Evolutionary conservation across 2,329 filamentous ascomycete species (phyloP), one percentile per base, ranked within the genome.

Genomic region (Thelonectria rubi): DNA sequence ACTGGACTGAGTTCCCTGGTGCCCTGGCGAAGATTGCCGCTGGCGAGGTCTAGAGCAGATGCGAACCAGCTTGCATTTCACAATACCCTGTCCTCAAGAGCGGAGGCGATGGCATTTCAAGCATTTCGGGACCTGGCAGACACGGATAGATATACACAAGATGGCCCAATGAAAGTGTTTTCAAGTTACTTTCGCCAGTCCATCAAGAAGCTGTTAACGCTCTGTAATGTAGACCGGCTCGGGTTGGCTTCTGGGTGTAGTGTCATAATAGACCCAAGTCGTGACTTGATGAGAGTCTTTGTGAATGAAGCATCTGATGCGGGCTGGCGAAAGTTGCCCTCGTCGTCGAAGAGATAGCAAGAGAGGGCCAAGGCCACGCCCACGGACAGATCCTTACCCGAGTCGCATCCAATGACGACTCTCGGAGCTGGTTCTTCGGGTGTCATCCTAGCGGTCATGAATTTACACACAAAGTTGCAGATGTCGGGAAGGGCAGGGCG

Each of bases 141-240:
- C 52, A 55, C 46, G 8, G 15, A 64, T 66, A 67, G 63, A 68
- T 53, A 68, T 58, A 66, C 45, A 56, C 24, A 40, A 56, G 47
- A 60, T 15, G 51, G 53, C 17, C 47, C 49, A 62, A 70, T 58
- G 58, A 63, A 34, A 21, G 18, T 9, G 26, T 30, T 39, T 40
- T 37, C n/a, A 21, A 61, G 17, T 30, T 60, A 76, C 58, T 68
- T 77, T 47, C 73, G 72, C 76, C 78, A 81, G 58, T 84, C 84
- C 88, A 98, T 94, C 53, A 98, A 78, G 71, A 92, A 97, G 57
- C 91, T 91, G 76, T 98, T 97, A 5, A 98, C 90, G 68, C 92
- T 94, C 77, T 97, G 94, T 39, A 98, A 79, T 0, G 94, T 97
- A 20, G 91, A 85, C 37, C 95, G 84, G 64, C 89, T 94, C 0